These are phyloP conservation scores for Naganishia antarctica DNA, from an alignment of 768 basidiomycete genomes.

Conservation along the genomic window DNA sequence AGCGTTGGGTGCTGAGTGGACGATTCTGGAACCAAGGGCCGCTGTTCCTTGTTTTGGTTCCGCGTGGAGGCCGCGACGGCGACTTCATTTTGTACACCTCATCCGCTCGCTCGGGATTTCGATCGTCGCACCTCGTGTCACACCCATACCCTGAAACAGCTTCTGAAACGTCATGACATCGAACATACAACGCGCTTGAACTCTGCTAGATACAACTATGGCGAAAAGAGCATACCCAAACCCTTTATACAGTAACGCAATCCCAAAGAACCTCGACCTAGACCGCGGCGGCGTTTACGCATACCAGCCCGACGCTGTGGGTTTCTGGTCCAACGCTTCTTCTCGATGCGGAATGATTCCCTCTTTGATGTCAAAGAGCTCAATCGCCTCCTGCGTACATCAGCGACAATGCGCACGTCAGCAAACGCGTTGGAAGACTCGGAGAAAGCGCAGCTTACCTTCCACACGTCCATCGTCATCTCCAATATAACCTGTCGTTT, in stretches of 20 bases:
- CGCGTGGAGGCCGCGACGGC: background rate
- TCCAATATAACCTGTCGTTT: conserved; percentile 86
- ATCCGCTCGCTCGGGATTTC: too few relatives aligned
- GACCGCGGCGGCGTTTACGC: background rate
- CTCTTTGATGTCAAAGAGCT: conserved; percentile 73
- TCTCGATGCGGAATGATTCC: conserved; percentile 68
- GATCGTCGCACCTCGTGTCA: too few relatives aligned
- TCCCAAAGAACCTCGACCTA: background rate
- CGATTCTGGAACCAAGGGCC: background rate
- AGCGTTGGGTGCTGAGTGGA: background rate
- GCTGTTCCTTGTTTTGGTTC: background rate
- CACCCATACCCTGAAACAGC: too few relatives aligned
- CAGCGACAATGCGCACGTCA: background rate
- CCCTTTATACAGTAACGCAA: background rate
- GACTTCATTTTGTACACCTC: too few relatives aligned
- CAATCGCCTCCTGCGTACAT: conserved; percentile 67
- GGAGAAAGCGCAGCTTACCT: conserved; percentile 56
- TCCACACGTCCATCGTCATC: conserved; percentile 85
- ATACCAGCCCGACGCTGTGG: conserved; percentile 13
- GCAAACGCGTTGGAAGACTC: background rate
- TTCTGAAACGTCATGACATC: too few relatives aligned
- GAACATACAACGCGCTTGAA: background rate
- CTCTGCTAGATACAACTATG: background rate
- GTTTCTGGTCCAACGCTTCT: conserved; percentile 10
- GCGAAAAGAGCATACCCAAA: background rate